phyloP scores from a whole-genome alignment of 129 eudicot genomes.

The Lactuca saligna region DNA sequence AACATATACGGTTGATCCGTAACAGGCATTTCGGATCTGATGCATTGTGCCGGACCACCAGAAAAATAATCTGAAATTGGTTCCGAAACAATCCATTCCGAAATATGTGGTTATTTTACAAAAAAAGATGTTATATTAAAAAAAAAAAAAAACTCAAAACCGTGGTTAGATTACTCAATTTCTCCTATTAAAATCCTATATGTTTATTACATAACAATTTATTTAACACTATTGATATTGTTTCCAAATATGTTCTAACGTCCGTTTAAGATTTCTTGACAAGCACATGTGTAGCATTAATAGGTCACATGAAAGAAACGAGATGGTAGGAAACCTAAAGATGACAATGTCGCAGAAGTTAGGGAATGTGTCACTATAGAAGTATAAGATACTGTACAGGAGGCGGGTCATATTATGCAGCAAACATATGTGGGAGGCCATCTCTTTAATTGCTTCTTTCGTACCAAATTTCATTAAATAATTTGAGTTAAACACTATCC shows the following conservation, averaged over 20 bases:
- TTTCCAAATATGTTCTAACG: neutral
- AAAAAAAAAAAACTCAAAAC: too few relatives aligned
- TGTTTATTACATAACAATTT: neutral
- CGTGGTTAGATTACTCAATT: too few relatives aligned
- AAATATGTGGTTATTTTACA: too few relatives aligned
- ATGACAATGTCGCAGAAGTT: constrained; percentile 9
- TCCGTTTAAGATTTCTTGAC: constrained; percentile 14
- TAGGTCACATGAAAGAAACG: constrained; percentile 12
- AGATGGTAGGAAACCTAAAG: constrained; percentile 15
- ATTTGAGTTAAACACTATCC: constrained; percentile 21
- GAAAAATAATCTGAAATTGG: too few relatives aligned
- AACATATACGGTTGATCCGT: too few relatives aligned
- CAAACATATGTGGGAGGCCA: constrained; percentile 36
- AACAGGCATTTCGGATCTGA: too few relatives aligned
- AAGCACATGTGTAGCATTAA: constrained; percentile 7
- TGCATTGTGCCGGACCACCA: too few relatives aligned
- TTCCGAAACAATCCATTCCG: too few relatives aligned
- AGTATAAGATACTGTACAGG: constrained; percentile 13
- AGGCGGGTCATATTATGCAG: constrained; percentile 10
- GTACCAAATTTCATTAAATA: constrained; percentile 26
- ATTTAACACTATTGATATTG: neutral
- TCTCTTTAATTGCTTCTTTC: constrained; percentile 19
- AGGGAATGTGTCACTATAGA: constrained; percentile 12
- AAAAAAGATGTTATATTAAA: too few relatives aligned
- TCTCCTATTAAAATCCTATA: neutral